phyloP scores from a whole-genome alignment of 2,329 filamentous ascomycete species.

The Chaetomium sp. region DNA sequence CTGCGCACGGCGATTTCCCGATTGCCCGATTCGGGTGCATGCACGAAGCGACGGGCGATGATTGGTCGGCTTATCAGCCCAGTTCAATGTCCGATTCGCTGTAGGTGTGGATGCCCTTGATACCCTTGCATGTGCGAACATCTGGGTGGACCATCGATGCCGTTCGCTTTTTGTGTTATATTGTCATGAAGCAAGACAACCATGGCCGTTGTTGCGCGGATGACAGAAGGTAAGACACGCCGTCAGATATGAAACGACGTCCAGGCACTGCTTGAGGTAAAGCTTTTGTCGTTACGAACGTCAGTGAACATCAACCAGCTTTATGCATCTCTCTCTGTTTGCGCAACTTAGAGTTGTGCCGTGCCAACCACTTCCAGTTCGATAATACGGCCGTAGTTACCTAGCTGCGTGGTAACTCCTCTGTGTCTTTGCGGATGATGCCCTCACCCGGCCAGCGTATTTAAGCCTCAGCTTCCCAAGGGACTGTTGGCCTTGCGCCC shows the following conservation, averaged over 20 bases:
- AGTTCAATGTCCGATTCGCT: neutral
- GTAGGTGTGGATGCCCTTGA: too few species aligned
- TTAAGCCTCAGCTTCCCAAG: slow-evolving; percentile 7
- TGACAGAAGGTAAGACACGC: neutral
- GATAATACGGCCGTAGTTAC: slow-evolving; percentile 10
- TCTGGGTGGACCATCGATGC: too few species aligned
- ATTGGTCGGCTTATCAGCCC: neutral
- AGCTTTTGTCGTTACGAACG: neutral
- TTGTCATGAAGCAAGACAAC: too few species aligned
- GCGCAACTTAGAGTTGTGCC: neutral
- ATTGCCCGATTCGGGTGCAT: slow-evolving; percentile 10
- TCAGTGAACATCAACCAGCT: neutral
- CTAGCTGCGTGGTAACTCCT: neutral
- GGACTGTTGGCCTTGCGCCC: neutral
- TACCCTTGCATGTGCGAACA: too few species aligned
- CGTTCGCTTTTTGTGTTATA: too few species aligned
- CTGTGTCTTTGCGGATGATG: neutral
- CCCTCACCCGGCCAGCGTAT: too few species aligned
- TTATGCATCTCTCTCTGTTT: neutral
- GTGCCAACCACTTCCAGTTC: neutral
- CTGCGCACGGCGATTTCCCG: neutral
- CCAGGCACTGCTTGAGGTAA: neutral
- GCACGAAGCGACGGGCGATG: slow-evolving; percentile 2
- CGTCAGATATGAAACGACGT: neutral
- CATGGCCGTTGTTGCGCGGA: neutral